A percentile compares a stretch with the other conserved stretches of the same genome.
These are phyloP conservation scores for Monosporascus sp. DNA, from an alignment of 2,329 filamentous ascomycete genomes.

Conservation along the genomic window DNA sequence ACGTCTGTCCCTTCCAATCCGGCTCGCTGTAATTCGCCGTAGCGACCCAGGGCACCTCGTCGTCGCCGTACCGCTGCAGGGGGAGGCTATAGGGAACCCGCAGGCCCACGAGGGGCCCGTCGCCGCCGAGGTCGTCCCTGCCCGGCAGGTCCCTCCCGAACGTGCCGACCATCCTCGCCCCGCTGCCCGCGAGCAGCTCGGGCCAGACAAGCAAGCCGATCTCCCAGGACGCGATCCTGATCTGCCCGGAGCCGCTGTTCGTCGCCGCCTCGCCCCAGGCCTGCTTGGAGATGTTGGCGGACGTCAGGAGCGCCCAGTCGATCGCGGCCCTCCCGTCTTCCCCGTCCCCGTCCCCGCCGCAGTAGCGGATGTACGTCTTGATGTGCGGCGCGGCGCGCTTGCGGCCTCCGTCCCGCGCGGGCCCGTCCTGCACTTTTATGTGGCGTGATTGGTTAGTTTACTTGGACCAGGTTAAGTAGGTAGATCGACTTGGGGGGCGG, in stretches of 20 bases:
- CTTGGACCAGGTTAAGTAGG: no score
- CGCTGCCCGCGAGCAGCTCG: conserved; percentile 40
- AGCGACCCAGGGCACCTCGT: conserved; percentile 74
- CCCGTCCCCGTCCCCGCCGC: conserved; percentile 8
- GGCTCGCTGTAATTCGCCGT: conserved; percentile 52
- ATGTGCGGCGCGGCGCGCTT: conserved; percentile 76
- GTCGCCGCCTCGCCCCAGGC: conserved; percentile 69
- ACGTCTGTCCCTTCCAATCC: conserved; percentile 52
- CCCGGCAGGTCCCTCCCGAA: conserved; percentile 58
- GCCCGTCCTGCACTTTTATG: conserved; percentile 6
- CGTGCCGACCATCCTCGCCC: conserved; percentile 59
- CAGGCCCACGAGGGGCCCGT: conserved; percentile 53
- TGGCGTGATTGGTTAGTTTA: background rate
- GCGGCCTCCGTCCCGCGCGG: conserved; percentile 49
- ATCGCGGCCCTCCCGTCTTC: conserved; percentile 37
- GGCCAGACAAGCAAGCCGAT: conserved; percentile 83
- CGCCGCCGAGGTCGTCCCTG: conserved; percentile 9
- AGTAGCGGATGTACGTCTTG: conserved; percentile 77
- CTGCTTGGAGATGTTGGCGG: conserved; percentile 87
- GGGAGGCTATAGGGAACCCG: conserved; percentile 82
- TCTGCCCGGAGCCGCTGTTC: conserved; percentile 48
- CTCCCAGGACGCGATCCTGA: conserved; percentile 76
- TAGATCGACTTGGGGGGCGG: conserved; percentile 3
- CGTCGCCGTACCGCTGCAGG: conserved; percentile 55
- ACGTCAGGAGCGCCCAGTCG: conserved; percentile 83